Percentiles rank a stretch among this genome's conserved stretches.
Evolutionary conservation across 371 early-diverging fungal species (phyloP).

Genomic region (Funneliformis caledonium): DNA sequence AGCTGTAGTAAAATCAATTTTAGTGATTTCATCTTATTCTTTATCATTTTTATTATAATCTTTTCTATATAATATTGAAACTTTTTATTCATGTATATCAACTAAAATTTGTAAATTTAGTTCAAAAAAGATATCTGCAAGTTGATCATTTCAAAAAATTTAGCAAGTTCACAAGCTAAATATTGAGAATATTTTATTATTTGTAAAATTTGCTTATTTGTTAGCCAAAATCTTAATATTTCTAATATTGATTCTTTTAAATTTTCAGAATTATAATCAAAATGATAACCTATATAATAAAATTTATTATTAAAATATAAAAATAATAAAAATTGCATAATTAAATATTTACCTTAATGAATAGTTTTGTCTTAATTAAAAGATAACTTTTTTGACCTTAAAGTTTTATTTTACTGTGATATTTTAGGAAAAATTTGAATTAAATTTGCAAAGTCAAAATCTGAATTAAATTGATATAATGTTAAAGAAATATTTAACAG

Average conservation of each 20-base stretch:
- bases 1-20: neutral
- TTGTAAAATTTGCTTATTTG: neutral
- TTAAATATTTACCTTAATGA: neutral
- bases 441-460: constrained; percentile 9
- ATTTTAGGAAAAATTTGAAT: neutral
- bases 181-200: neutral
- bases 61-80: neutral
- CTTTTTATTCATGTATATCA: neutral
- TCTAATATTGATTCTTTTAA: neutral
- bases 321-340: neutral
- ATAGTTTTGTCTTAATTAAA: neutral
- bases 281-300: constrained; percentile 1
- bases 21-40: neutral
- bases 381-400: neutral
- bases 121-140: neutral
- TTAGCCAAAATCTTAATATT: neutral
- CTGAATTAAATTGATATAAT: neutral
- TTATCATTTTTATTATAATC: neutral
- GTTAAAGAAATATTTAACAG: neutral
- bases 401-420: neutral
- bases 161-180: constrained; percentile 5
- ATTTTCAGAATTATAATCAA: neutral
- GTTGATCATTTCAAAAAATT: neutral
- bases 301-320: neutral
- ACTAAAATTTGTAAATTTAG: neutral